These are phyloP conservation scores for Dentipellis sp. DNA, from an alignment of 768 basidiomycete species.

Conservation along the genomic window DNA sequence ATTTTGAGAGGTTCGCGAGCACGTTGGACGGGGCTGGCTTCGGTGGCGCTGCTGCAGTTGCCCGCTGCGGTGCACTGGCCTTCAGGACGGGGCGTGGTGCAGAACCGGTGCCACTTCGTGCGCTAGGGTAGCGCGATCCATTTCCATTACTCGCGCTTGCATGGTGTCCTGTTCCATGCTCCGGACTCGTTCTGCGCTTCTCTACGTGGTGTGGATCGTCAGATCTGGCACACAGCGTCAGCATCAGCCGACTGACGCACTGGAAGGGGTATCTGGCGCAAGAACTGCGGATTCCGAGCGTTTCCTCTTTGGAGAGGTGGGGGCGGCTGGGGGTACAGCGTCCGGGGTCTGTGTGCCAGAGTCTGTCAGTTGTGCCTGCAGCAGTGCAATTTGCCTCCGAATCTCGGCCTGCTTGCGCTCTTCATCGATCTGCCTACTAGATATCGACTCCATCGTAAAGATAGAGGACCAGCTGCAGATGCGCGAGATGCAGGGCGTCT, in stretches of 20 bases:
- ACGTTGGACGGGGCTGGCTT: neutral
- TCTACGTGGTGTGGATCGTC: neutral
- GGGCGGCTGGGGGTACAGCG: constrained; percentile 9
- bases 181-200: neutral
- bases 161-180: too few relatives aligned
- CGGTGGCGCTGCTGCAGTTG: neutral
- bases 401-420: constrained; percentile 38
- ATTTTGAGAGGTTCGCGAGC: neutral
- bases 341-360: constrained; percentile 17
- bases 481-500: too few relatives aligned
- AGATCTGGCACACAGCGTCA: neutral
- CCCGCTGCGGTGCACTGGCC: neutral
- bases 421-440: constrained; percentile 30
- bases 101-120: neutral
- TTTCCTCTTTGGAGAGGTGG: constrained; percentile 40
- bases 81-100: neutral
- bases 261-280: constrained; percentile 58
- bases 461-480: neutral
- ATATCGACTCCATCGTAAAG: constrained; percentile 45
- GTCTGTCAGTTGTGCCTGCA: constrained; percentile 46
- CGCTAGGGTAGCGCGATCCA: too few relatives aligned
- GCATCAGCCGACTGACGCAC: constrained; percentile 27
- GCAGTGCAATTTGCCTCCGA: constrained; percentile 40
- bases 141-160: too few relatives aligned
- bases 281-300: constrained; percentile 28